phyloP scores from a whole-genome alignment of 116 monocot genomes.

The Zostera marina region DNA sequence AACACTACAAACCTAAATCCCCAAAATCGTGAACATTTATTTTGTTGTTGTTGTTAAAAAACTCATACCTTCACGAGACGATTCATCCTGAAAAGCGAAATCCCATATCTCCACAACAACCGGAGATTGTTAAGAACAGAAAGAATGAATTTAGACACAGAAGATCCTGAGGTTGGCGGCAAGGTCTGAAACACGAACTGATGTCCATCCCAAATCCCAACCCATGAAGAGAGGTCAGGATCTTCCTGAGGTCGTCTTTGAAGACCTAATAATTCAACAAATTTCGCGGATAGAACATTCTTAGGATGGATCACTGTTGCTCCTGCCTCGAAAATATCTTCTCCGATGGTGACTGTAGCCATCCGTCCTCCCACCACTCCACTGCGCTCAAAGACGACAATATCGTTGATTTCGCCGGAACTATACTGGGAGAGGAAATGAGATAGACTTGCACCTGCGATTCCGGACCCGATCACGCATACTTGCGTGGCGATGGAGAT shows the following conservation, averaged over 20 bases:
- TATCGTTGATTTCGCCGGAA: conserved; percentile 16
- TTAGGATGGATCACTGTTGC: conserved; percentile 78
- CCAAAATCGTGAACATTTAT: neutral
- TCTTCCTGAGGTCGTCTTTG: neutral
- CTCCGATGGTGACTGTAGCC: conserved; percentile 54
- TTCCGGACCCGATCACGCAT: conserved; percentile 65
- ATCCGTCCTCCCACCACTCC: conserved; percentile 55
- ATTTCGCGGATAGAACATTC: conserved; percentile 56
- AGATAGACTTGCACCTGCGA: conserved; percentile 50
- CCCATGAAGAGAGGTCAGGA: conserved; percentile 20
- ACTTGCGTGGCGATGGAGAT: conserved; percentile 8
- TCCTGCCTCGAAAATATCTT: conserved; percentile 86
- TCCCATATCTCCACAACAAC: conserved; percentile 56
- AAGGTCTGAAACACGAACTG: conserved; percentile 66
- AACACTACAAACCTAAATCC: neutral
- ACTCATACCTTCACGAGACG: conserved; percentile 38
- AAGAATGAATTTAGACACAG: conserved; percentile 25
- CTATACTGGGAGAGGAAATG: conserved; percentile 64
- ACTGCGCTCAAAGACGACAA: conserved; percentile 60
- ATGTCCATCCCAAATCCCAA: conserved; percentile 87
- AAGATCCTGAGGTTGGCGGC: conserved; percentile 27
- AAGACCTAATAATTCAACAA: conserved; percentile 54
- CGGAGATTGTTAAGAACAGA: conserved; percentile 27
- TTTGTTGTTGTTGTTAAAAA: neutral
- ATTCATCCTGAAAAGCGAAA: conserved; percentile 68